Conservation (phyloP, 2,329 filamentous ascomycete species). For the Gaeumannomyces sp. region DNA sequence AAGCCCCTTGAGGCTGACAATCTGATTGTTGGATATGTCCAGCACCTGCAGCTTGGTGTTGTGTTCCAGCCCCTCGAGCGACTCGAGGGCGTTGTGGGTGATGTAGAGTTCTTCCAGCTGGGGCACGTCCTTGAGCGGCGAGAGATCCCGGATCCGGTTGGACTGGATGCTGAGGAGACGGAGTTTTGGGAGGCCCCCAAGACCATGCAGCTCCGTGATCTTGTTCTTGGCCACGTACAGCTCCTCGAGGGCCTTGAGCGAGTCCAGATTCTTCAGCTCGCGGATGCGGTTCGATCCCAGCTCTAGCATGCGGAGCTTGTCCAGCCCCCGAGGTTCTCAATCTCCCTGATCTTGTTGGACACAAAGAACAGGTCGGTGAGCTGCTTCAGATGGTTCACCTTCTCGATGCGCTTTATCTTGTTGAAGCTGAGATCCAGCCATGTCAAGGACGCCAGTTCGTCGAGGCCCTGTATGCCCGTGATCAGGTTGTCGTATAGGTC, state of each 20-base stretch:
- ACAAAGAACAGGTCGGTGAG: slow-evolving; percentile 86
- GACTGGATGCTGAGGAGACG: slow-evolving; percentile 91
- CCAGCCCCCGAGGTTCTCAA: slow-evolving; percentile 74
- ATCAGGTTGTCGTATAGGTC: slow-evolving; percentile 98
- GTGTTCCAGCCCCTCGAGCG: slow-evolving; percentile 64
- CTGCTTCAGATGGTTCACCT: slow-evolving; percentile 68
- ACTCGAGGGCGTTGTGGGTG: slow-evolving; percentile 84
- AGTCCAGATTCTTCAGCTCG: slow-evolving; percentile 79
- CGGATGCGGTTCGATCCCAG: slow-evolving; percentile 88
- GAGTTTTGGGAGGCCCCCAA: slow-evolving; percentile 70
- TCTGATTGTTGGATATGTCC: slow-evolving; percentile 84
- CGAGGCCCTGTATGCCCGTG: slow-evolving; percentile 76
- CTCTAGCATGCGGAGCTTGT: slow-evolving; percentile 75
- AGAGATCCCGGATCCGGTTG: slow-evolving; percentile 77
- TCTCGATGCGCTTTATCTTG: slow-evolving; percentile 98
- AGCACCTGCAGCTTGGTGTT: slow-evolving; percentile 67
- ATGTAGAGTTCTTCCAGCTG: slow-evolving; percentile 91
- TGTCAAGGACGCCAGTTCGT: slow-evolving; percentile 67
- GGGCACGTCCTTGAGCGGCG: slow-evolving; percentile 65
- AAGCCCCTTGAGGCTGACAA: slow-evolving; percentile 68
- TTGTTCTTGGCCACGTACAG: slow-evolving; percentile 97
- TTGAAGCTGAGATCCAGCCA: slow-evolving; percentile 93
- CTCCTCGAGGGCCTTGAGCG: slow-evolving; percentile 71
- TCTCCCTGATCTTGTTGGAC: slow-evolving; percentile 85
- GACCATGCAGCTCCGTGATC: slow-evolving; percentile 74